Base-by-base conservation (phyloP, 1,284 basidiomycete genomes). In the Porodaedalea pini region DNA sequence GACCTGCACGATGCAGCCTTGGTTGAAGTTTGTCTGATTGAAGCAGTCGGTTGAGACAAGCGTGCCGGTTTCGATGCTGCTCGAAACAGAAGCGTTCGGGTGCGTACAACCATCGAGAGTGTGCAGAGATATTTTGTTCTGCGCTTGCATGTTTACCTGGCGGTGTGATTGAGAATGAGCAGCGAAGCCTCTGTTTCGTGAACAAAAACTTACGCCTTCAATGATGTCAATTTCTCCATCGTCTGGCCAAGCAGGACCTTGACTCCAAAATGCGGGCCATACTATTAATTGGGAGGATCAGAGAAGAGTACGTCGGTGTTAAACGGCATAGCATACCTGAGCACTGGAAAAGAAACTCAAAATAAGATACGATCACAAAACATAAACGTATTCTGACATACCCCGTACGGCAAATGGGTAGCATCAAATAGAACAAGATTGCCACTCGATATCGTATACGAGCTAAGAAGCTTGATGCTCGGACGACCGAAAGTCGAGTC, bases 161-260 rank as follows among this genome's bases (percentile, higher is more conserved):
- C 15, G 8, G 5, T 13, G n/a, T 8, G 25, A 32, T n/a, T 31
- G 23, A 39, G 41, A 40, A 39, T 8, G 31, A 10, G 32, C 7
- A 48, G 43, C 31, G 31, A 13, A 17, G 4, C 13, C 19, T 23
- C n/a, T 8, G 4, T 25, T 27, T 21, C n/a, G 44, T 13, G 45
- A 25, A 32, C 4, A 11, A 3, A 4, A 11, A 52, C 56, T 25
- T 29, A 71, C 70, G 23, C 68, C 66, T 61, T 76, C 75, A n/a
- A 77, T 63, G 57, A 78, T 75, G 64, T 78, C 75, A 51, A 78
- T 76, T 64, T 78, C 76, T 13, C 75, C 75, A 17, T 69, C 68
- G 23, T 65, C 62, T 0, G 75, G 75, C 74, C 75, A 77, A 51
- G 69, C 67, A 67, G 68, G 37, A 41, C 56, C 58, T 27, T 58